Evolutionary conservation across 2,329 filamentous ascomycete genomes (phyloP), one percentile per base, ranked within the genome.

Genomic region (Botrytis fabae): DNA sequence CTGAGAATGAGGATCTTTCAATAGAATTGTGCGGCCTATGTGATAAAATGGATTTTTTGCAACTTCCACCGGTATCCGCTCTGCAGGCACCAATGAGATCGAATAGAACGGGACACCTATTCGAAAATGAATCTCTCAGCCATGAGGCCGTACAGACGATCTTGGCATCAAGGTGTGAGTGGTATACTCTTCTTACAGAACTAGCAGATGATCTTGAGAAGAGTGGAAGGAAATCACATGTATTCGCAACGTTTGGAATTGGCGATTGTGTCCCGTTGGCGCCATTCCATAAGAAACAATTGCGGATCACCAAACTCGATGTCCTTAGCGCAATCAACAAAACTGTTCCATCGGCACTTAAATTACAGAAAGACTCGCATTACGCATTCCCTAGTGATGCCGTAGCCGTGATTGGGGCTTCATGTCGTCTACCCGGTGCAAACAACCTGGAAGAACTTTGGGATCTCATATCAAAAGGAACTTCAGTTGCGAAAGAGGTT

Each of bases 381-480:
- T 66, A 59, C 20, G n/a, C 32, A 9, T 73, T 44, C 40, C 74
- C 44, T 28, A 46, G 70, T 22, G 42, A 72, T 46, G 69, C 81
- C 18, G 85, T 88, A 61, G 86, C 86, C 8, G 81, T 88, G 20
- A 80, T 88, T 44, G 86, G 86, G 35, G 82, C 87, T 74, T 85
- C 84, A 14, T 84, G 86, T 62, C 83, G 86, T 14, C 86, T 88
- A 62, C 86, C 87, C 4, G 86, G 86, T 5, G 80, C 83, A 16
- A 85, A 85, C 10, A 82, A 80, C 4, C 82, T 85, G 73, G 90
- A 93, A 72, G 87, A 88, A 71, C 88, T 94, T 54, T 94, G 92
- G 92, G 89, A 93, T 73, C 84, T 94, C 8, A 85, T 94, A n/a
- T 87, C 89, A 79, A 90, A 91, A 81, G 92, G 92, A 48, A 75